Evolutionary conservation across 2,329 filamentous ascomycete genomes (phyloP), one percentile per base, ranked within the genome.

Genomic region (Penicillium oxalicum): DNA sequence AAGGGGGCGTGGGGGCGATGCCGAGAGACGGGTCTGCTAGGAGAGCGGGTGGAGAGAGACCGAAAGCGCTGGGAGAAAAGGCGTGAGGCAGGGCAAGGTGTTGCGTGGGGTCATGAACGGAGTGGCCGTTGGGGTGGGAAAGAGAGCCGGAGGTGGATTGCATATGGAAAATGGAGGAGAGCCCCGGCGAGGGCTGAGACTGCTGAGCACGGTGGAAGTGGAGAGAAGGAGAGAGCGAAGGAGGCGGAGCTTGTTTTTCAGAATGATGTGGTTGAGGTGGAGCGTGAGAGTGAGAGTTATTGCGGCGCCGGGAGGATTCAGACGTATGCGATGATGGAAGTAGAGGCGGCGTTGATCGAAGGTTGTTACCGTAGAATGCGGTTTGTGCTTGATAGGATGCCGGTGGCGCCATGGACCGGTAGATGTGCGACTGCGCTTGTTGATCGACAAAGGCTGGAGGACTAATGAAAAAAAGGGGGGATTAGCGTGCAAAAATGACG

Each of bases 21-120:
- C 56, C 57, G 12, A 62, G 43, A 3, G 58, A 48, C 2, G 57
- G n/a, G 12, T 68, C 65, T 3, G 64, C 47, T n/a, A 63, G 53
- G 40, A 66, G 66, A 6, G 48, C 70, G 61, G 60, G 71, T 35
- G 61, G 62, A 4, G 63, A 64, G 34, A 61, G 55, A 24, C 57
- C 56, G 26, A 64, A 61, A 61, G 40, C 66, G 57, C 66, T 70
- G 59, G 64, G 68, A 50, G 59, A 75, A 61, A 72, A 76, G 60
- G 49, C 67, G 58, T 51, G 70, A 61, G 58, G 55, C 4, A 59
- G 55, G 12, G 56, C 45, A 12, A 63, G 53, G 45, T 61, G 55
- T 35, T 48, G 29, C 11, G 29, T 48, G 44, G 48, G 55, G 35
- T 58, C 67, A 65, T 48, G 52, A 34, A 50, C 52, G 32, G 27